Evolutionary conservation across 306 rosid species (phyloP).

Genomic region (Canavalia gladiata): DNA sequence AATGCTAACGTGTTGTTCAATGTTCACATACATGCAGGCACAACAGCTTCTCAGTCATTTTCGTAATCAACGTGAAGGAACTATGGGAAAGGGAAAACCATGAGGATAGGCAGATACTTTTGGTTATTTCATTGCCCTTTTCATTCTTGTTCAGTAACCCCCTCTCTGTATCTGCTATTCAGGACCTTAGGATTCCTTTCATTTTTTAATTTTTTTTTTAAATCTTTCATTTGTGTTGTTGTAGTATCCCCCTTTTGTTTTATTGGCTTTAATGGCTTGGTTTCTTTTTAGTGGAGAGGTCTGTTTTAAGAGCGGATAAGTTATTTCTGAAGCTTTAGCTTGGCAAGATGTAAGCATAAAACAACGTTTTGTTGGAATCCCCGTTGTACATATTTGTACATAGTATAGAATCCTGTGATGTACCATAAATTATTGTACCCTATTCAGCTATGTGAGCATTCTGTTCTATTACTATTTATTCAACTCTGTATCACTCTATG

Average conservation of each 20-base stretch:
- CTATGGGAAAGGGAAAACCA: constrained; percentile 72
- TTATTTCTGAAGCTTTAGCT: constrained; percentile 25
- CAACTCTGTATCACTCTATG: constrained; percentile 5
- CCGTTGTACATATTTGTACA: constrained; percentile 55
- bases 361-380: constrained; percentile 42
- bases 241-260: constrained; percentile 17
- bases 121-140: constrained; percentile 49
- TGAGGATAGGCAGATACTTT: constrained; percentile 53
- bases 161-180: constrained; percentile 34
- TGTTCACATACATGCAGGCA: constrained; percentile 71
- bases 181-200: constrained; percentile 42
- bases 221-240: constrained; percentile 42
- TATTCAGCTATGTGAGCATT: constrained; percentile 26
- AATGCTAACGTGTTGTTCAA: constrained; percentile 33
- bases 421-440: constrained; percentile 24
- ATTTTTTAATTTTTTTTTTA: constrained; percentile 52
- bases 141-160: constrained; percentile 26
- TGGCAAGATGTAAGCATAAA: constrained; percentile 37
- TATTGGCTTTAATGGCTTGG: constrained; percentile 33
- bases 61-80: constrained; percentile 87
- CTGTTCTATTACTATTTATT: background rate
- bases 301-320: constrained; percentile 35
- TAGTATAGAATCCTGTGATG: constrained; percentile 44
- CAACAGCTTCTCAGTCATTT: constrained; percentile 95
- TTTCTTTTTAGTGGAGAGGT: constrained; percentile 25